Evolutionary conservation across 2,329 filamentous ascomycete species (phyloP).

Genomic region (Coniella vitis): DNA sequence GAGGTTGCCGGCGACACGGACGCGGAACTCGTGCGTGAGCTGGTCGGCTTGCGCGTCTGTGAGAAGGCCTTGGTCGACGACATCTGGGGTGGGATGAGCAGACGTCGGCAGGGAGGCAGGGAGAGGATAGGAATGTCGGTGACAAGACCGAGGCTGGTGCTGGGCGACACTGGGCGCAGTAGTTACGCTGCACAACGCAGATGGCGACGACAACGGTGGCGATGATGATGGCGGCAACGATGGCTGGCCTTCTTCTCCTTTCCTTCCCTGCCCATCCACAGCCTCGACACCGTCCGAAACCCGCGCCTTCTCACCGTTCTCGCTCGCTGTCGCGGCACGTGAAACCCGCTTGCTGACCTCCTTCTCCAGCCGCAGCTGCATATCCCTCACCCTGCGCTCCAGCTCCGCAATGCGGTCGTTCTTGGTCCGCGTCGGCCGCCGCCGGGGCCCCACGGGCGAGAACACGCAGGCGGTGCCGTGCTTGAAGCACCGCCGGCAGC

Average conservation of each 20-base stretch:
- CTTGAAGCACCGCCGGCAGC: conserved; percentile 13
- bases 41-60: not conserved
- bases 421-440: conserved; percentile 13
- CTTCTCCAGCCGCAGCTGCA: conserved; percentile 13
- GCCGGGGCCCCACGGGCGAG: conserved; percentile 13
- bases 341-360: conserved; percentile 4
- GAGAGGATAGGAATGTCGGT: too few species aligned
- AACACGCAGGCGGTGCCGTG: conserved; percentile 12
- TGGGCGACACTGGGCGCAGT: too few species aligned
- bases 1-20: not conserved
- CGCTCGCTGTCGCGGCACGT: not conserved
- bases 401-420: conserved; percentile 15
- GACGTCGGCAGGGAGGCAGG: not conserved
- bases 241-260: too few species aligned
- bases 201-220: too few species aligned
- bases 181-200: too few species aligned
- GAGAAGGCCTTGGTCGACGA: conserved; percentile 9
- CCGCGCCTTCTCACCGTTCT: too few species aligned
- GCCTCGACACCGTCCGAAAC: too few species aligned
- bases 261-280: too few species aligned
- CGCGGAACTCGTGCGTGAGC: conserved; percentile 5
- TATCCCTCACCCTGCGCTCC: conserved; percentile 14
- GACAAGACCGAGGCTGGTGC: too few species aligned
- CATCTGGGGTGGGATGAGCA: not conserved
- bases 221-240: too few species aligned